Evolutionary conservation across 1,284 basidiomycete species (phyloP).

Genomic region (Xerocomus nothofagi): DNA sequence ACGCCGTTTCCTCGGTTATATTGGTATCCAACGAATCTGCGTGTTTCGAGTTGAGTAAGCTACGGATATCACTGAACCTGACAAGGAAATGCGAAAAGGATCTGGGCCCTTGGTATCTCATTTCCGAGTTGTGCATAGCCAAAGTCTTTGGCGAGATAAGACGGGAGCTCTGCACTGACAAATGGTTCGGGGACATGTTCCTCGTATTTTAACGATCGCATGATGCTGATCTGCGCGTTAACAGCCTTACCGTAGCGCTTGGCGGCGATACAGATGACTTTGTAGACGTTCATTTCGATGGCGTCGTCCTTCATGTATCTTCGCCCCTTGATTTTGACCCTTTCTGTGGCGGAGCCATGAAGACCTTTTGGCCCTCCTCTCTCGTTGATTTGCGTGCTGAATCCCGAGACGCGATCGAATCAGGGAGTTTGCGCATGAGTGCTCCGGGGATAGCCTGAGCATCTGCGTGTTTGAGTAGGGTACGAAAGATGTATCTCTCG

Average conservation of each 20-base stretch:
- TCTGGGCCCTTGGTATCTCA: constrained; percentile 87
- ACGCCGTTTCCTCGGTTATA: no score
- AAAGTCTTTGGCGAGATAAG: constrained; percentile 81
- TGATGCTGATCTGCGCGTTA: constrained; percentile 86
- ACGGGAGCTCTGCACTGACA: constrained; percentile 89
- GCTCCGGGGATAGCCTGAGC: constrained; percentile 55
- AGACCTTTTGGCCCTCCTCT: constrained; percentile 68
- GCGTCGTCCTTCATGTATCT: constrained; percentile 79
- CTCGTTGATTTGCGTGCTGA: constrained; percentile 72
- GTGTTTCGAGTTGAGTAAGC: no score
- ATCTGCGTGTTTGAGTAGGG: constrained; percentile 70
- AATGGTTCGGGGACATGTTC: constrained; percentile 94
- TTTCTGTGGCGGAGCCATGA: constrained; percentile 69
- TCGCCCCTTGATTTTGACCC: constrained; percentile 61
- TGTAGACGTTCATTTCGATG: constrained; percentile 78
- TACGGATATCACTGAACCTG: constrained; percentile 82
- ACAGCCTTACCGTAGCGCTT: constrained; percentile 88
- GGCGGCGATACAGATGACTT: constrained; percentile 89
- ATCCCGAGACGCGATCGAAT: constrained; percentile 73
- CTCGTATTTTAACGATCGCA: constrained; percentile 91
- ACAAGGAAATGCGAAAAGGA: constrained; percentile 87
- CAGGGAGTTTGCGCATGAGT: constrained; percentile 75
- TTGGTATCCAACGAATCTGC: no score
- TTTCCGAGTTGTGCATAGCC: constrained; percentile 90
- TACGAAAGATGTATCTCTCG: constrained; percentile 67